phyloP scores from a whole-genome alignment of 257 asterid genomes.

The Handroanthus guayacan region DNA sequence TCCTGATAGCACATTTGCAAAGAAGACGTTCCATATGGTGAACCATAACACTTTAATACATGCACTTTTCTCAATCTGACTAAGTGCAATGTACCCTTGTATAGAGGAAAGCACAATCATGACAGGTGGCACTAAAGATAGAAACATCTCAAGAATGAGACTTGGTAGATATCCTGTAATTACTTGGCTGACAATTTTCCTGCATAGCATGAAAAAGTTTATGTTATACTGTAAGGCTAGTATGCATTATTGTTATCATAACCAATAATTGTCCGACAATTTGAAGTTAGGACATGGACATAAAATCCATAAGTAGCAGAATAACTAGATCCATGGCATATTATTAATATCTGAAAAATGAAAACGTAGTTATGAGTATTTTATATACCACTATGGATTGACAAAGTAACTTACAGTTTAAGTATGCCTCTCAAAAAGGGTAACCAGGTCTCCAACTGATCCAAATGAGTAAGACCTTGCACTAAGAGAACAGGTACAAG shows the following conservation, averaged over 20 bases:
- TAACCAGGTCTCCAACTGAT: slow-evolving; percentile 79
- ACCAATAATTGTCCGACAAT: not conserved
- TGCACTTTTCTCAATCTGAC: slow-evolving; percentile 92
- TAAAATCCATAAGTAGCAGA: not conserved
- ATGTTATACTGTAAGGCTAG: slow-evolving; percentile 17
- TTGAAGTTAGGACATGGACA: not conserved
- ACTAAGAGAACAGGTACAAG: slow-evolving; percentile 82
- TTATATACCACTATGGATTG: not conserved
- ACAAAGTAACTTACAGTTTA: slow-evolving; percentile 58
- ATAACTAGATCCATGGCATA: not conserved
- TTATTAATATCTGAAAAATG: slow-evolving; percentile 13
- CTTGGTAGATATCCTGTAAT: slow-evolving; percentile 98
- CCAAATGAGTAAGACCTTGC: slow-evolving; percentile 95
- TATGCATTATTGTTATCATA: not conserved
- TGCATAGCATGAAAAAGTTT: slow-evolving; percentile 47
- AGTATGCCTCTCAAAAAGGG: slow-evolving; percentile 81
- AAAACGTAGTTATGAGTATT: slow-evolving; percentile 3
- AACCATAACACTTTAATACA: slow-evolving; percentile 87
- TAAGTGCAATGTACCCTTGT: slow-evolving; percentile 89
- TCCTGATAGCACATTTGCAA: slow-evolving; percentile 93
- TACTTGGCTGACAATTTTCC: slow-evolving; percentile 75
- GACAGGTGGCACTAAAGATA: slow-evolving; percentile 73
- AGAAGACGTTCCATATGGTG: slow-evolving; percentile 91
- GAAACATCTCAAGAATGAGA: slow-evolving; percentile 79
- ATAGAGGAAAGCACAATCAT: slow-evolving; percentile 85